A percentile compares a stretch with the other conserved stretches of the same genome.
Conservation (phyloP, 176 grass and related monocot species). For the Oropetium thomaeum region DNA sequence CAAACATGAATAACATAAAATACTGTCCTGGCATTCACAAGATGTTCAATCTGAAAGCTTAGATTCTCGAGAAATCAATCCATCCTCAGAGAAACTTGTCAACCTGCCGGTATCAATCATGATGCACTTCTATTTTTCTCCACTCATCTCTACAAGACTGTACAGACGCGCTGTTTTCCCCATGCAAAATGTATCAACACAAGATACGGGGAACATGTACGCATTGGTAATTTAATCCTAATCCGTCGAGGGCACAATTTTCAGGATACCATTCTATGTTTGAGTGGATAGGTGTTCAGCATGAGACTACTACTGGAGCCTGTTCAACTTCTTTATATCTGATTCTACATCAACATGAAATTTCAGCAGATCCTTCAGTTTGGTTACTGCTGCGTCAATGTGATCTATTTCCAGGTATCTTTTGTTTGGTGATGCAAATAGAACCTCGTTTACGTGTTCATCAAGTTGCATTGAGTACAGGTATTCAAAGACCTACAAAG, state of each 20-base stretch:
- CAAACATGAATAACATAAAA: too few species aligned
- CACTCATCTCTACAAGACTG: neutral
- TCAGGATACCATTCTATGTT: neutral
- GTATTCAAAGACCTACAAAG: conserved; percentile 62
- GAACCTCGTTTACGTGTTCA: conserved; percentile 88
- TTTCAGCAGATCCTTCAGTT: conserved; percentile 63
- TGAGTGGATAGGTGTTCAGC: neutral
- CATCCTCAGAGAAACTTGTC: neutral
- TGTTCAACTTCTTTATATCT: conserved; percentile 49
- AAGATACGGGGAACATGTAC: neutral
- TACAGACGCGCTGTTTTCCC: neutral
- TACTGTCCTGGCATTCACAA: neutral
- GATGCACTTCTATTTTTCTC: neutral
- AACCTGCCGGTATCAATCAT: neutral
- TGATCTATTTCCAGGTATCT: conserved; percentile 36
- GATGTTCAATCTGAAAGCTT: neutral
- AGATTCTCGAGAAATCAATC: neutral
- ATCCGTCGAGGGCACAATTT: too few species aligned
- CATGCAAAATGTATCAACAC: neutral
- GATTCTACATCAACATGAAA: conserved; percentile 50
- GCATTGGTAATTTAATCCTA: too few species aligned
- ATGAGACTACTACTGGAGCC: conserved; percentile 36
- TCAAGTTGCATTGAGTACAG: conserved; percentile 81
- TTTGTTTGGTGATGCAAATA: conserved; percentile 52
- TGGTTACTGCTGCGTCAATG: conserved; percentile 28